Base-by-base conservation (phyloP, 2,329 filamentous ascomycete species). In the Trichoderma polysporum region DNA sequence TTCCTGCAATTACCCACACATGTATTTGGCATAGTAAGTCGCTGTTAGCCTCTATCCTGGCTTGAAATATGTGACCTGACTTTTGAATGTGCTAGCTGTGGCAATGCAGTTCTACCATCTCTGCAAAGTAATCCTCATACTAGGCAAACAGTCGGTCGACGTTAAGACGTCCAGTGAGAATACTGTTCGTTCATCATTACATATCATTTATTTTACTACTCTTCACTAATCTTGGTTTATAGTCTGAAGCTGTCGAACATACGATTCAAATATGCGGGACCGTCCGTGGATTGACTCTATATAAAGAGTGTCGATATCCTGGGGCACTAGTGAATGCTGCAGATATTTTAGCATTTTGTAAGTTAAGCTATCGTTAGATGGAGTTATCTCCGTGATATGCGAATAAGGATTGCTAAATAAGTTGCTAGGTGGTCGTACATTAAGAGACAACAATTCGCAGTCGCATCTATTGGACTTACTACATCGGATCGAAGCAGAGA, bases 31-130 rank as follows among this genome's bases (percentile, higher is more conserved):
- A 66, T 19, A 37, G 59, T 62, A 29, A 52, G 59, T 62, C 7
- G 13, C 6, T 19, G 22, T 39, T 39, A 13, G 2, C 27, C 13
- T 7, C 29, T 9, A n/a, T 12, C 5, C 25, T 10, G 2, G 39
- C 4, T 35, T 27, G 27, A 3, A 6, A 22, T 15, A 19, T n/a
- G 33, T 15, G n/a, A 19, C 17, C 59, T 62, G 7, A 62, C 6
- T 35, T 25, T 50, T 22, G 27, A 25, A 5, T 15, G 4, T 39
- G 22, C 15, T 22, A 62, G 59, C 49, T 52, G 35, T 62, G 47
- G 64, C 53, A 37, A 66, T 66, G 64, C 64, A 66, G 25, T 66
- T 66, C n/a, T 66, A 62, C 15, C 47, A 66, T 45, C 56, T 66
- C 33, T 58, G 53, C 45, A 50, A 31, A 25, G 56, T 66, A 29